Percentiles rank a stretch among this genome's conserved stretches.
These are phyloP conservation scores for Patellifolia procumbens DNA, from an alignment of 179 eudicot species.

Conservation along the genomic window DNA sequence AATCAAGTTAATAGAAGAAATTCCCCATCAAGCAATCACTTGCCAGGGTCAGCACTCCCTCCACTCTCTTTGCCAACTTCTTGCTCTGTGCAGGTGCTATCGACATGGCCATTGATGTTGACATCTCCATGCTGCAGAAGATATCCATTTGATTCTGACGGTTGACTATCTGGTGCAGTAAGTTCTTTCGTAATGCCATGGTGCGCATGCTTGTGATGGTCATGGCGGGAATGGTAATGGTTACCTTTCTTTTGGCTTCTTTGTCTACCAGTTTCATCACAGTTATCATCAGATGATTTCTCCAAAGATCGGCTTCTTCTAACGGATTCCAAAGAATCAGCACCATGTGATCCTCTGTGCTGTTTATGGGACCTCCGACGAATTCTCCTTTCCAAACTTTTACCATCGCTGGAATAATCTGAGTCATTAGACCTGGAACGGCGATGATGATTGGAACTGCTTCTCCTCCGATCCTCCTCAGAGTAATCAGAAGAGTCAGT, in stretches of 20 bases:
- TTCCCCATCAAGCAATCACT: background rate
- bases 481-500: constrained; percentile 26
- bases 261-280: constrained; percentile 32
- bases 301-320: constrained; percentile 37
- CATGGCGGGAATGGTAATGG: constrained; percentile 9
- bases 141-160: constrained; percentile 14
- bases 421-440: constrained; percentile 36
- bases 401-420: constrained; percentile 26
- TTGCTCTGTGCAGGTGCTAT: constrained; percentile 4
- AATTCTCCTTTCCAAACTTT: constrained; percentile 6
- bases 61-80: constrained; percentile 20
- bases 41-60: background rate
- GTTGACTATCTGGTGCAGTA: background rate
- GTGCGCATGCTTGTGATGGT: constrained; percentile 18
- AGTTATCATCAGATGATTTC: constrained; percentile 43
- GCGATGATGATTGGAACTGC: constrained; percentile 42
- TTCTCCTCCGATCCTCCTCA: constrained; percentile 28
- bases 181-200: constrained; percentile 13
- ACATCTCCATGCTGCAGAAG: background rate
- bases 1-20: background rate
- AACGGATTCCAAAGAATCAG: constrained; percentile 42
- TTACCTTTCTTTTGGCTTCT: constrained; percentile 28
- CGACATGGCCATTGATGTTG: background rate
- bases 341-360: constrained; percentile 32
- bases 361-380: constrained; percentile 37